A percentile compares a stretch with the other conserved stretches of the same genome.
phyloP scores from a whole-genome alignment of 768 basidiomycete genomes.

The Russula emetica region DNA sequence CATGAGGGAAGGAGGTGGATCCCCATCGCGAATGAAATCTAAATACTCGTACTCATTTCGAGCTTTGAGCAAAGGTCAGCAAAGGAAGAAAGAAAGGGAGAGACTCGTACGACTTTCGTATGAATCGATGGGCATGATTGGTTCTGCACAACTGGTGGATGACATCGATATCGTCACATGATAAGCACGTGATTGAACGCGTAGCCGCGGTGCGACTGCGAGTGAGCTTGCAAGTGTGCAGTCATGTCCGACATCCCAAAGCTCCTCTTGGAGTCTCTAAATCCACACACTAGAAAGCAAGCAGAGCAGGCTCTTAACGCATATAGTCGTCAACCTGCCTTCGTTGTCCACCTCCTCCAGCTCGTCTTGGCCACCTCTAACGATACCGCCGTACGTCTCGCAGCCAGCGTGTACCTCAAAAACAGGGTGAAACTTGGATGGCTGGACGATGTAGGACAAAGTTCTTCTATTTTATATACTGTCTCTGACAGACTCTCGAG shows the following conservation, averaged over 20 bases:
- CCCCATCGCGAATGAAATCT: not conserved
- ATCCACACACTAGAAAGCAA: slow-evolving; percentile 64
- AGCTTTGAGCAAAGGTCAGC: no score
- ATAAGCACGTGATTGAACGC: not conserved
- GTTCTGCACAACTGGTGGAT: no score
- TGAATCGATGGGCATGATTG: not conserved
- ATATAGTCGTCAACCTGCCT: slow-evolving; percentile 69
- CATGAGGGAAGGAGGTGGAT: not conserved
- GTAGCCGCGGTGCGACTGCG: not conserved
- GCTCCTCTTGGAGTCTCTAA: slow-evolving; percentile 67
- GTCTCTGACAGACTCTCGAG: slow-evolving; percentile 34
- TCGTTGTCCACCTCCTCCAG: slow-evolving; percentile 70
- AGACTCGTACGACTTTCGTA: no score
- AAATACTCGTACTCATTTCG: not conserved
- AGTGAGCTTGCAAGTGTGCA: not conserved
- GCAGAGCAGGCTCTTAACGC: slow-evolving; percentile 74
- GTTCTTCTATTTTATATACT: slow-evolving; percentile 4
- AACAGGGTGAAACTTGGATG: slow-evolving; percentile 84
- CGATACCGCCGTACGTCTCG: slow-evolving; percentile 69
- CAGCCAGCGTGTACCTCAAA: slow-evolving; percentile 89
- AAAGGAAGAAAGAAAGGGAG: no score
- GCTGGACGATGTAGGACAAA: slow-evolving; percentile 59
- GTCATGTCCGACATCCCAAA: slow-evolving; percentile 63
- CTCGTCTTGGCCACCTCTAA: slow-evolving; percentile 67
- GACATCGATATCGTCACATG: not conserved